Conservation (phyloP, 345 rosid genomes). For the Dovyalis caffra region DNA sequence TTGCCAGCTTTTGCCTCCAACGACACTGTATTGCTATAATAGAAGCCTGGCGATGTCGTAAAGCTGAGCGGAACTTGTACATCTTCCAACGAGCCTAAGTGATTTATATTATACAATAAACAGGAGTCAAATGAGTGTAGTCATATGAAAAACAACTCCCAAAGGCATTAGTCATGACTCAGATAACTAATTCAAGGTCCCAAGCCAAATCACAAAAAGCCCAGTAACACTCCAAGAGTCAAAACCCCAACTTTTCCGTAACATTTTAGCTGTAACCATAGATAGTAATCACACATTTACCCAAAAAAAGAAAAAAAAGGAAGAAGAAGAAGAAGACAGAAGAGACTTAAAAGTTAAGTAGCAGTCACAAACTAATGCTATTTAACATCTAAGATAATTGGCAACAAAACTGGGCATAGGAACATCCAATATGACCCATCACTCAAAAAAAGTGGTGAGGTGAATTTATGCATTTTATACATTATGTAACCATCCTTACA, state of each 20-base stretch:
- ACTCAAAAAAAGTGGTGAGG: not conserved
- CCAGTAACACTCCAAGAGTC: too few species aligned
- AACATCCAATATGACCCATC: too few species aligned
- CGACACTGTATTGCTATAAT: slow-evolving; percentile 80
- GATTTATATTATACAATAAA: slow-evolving; percentile 21
- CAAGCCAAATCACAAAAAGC: not conserved
- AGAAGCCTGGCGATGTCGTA: slow-evolving; percentile 52
- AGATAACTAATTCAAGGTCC: not conserved
- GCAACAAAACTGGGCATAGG: too few species aligned
- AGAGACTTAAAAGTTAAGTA: too few species aligned
- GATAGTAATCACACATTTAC: too few species aligned
- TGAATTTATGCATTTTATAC: not conserved
- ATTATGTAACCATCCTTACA: not conserved
- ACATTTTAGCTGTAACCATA: too few species aligned
- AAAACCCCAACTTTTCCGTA: too few species aligned
- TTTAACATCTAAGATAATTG: too few species aligned
- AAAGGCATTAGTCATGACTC: not conserved
- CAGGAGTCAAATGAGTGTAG: not conserved
- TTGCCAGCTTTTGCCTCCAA: slow-evolving; percentile 89
- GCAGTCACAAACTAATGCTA: too few species aligned
- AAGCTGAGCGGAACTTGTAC: slow-evolving; percentile 63
- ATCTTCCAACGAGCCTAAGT: slow-evolving; percentile 76
- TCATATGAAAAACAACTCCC: not conserved
- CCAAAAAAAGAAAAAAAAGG: too few species aligned
- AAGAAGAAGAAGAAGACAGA: too few species aligned